These are phyloP conservation scores for Melastoma malabathricum DNA, from an alignment of 345 rosid genomes.

Conservation along the genomic window DNA sequence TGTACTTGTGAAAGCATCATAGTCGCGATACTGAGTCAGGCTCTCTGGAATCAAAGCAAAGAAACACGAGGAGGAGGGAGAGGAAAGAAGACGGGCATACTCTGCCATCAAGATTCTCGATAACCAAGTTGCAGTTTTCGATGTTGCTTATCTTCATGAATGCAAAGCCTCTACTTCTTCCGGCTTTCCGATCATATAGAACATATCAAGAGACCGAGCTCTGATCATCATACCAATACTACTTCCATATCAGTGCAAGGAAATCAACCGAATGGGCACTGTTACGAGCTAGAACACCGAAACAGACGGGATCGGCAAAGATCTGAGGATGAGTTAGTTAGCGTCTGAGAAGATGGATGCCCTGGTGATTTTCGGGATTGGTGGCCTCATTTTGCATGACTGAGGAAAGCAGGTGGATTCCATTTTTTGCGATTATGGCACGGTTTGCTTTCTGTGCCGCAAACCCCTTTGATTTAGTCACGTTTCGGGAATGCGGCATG, in stretches of 20 bases:
- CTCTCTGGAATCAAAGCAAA: too few species aligned
- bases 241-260: not conserved
- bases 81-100: slow-evolving; percentile 26
- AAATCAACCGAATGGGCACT: not conserved
- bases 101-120: slow-evolving; percentile 77
- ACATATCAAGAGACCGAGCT: slow-evolving; percentile 20
- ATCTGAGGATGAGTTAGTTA: too few species aligned
- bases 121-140: slow-evolving; percentile 58
- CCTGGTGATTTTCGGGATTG: too few species aligned
- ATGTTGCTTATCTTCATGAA: slow-evolving; percentile 82
- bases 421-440: too few species aligned
- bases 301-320: not conserved
- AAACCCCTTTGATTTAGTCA: too few species aligned
- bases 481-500: too few species aligned
- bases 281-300: too few species aligned
- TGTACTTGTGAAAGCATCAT: slow-evolving; percentile 36
- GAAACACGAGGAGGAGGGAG: not conserved
- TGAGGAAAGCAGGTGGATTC: too few species aligned
- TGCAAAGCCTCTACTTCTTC: slow-evolving; percentile 84
- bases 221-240: too few species aligned
- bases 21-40: not conserved
- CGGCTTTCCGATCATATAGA: slow-evolving; percentile 66
- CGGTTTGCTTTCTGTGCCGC: too few species aligned
- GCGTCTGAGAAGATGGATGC: too few species aligned
- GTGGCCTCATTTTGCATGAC: too few species aligned